Base-by-base conservation (phyloP, 768 basidiomycete genomes). In the Boletus sp. region DNA sequence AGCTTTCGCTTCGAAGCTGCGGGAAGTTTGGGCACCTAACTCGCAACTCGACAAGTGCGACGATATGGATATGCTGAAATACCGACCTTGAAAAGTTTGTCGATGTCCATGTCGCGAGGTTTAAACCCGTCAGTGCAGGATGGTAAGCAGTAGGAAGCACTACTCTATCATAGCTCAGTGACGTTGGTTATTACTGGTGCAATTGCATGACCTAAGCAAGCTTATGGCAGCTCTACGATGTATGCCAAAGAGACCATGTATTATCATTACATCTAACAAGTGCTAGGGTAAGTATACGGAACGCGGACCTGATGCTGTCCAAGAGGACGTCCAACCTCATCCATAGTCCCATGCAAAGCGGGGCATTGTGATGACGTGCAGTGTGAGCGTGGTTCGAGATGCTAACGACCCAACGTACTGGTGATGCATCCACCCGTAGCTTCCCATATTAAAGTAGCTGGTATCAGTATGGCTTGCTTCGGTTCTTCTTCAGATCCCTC, bases 401-500 rank as follows among this genome's bases (percentile, higher is more conserved):
- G 52, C 65, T 55, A 61, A 52, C 58, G 52, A 48, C 52, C 58
- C 61, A 63, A 71, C 69, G 70, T 67, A 73, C 69, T 71, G 58
- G 52, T 62, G 37, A 60, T 58, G 47, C 9, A 56, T 57, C 42
- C 49, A 50, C 24, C 15, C 14, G 32, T 18, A 28, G 20, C 39
- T 37, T 50, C 47, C 52, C 12, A 29, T 10, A 48, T 37, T 5
- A 20, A 47, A 55, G 37, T 47, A 7, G 9, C 29, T 37, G 57
- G 49, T 58, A 66, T 71, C 73, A 94, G 73, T 94, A 94, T n/a
- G 91, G 90, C 71, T 89, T 91, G 74, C 81, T 79, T 59, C 85
- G 75, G 72, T 93, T 93, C 80, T 92, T 92, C 84, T 95, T 94
- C 74, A 92, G 68, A 63, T 96, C 87, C 73, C 84, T 89, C 71